Evolutionary conservation across 345 rosid genomes (phyloP), one percentile per base, ranked within the genome.

Genomic region (Carallia pectinifolia): DNA sequence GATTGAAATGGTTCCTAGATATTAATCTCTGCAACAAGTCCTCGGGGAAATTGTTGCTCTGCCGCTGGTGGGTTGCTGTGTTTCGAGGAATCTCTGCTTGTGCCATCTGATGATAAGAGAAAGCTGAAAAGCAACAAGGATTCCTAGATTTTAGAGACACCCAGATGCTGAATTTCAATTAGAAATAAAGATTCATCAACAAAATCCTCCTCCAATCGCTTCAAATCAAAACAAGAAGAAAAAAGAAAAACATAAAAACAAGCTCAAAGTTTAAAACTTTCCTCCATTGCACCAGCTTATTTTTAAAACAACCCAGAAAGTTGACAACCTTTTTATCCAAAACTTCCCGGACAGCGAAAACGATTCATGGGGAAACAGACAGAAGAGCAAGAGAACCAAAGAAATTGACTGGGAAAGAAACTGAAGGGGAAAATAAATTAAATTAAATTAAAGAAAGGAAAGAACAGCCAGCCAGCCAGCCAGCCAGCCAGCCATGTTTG

Each of bases 1-100:
- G 55, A 17, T 33, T 64, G 54, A 66, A 71, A 67, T 64, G 77
- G 70, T 70, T 73, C 59, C 64, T 71, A 58, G 81, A 69, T 65
- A 80, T 78, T 71, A 80, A 67, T 48, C 84, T 84, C n/a, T 76
- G 80, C 65, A 84, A 64, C 77, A 87, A 77, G 76, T 73, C 86
- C 73, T 64, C 72, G 0, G 79, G 74, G 58, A 74, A 70, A 54
- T 47, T 59, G n/a, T 4, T 70, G 55, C 9, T 66, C 52, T 7
- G n/a, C 34, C 60, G 68, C 53, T 70, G 67, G 34, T 71, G 62
- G 69, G 76, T 52, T 73, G 71, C 71, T 67, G 66, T 79, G 68
- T 44, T 65, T 63, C 48, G 77, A 34, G 15, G 69, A 33, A 75
- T 75, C 53, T 69, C 85, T 67, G 76, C 74, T 74, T 77, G 69